A percentile compares a stretch with the other conserved stretches of the same genome.
Conservation (phyloP, 116 monocot species). For the Cymodocea nodosa region DNA sequence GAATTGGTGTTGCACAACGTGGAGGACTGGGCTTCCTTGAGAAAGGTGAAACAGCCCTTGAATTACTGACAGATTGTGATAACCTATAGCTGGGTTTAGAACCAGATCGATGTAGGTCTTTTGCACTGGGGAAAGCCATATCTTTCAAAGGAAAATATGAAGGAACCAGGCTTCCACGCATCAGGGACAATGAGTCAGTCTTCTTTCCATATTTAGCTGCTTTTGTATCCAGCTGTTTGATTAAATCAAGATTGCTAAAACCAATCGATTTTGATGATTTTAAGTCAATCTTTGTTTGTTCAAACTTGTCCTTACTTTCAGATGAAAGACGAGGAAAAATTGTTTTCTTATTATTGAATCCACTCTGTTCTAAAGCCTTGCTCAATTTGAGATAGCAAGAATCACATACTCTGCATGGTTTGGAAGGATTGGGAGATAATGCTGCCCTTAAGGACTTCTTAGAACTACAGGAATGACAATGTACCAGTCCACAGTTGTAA, state of each 20-base stretch:
- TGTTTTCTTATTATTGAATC: conserved; percentile 26
- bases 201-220: conserved; percentile 34
- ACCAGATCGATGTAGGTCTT: conserved; percentile 7
- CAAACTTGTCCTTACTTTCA: conserved; percentile 44
- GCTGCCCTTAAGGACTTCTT: conserved; percentile 56
- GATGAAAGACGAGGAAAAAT: conserved; percentile 22
- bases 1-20: conserved; percentile 49
- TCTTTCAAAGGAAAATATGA: conserved; percentile 40
- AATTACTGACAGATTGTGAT: conserved; percentile 38
- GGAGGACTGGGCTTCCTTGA: conserved; percentile 53
- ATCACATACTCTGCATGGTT: conserved; percentile 80
- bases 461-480: conserved; percentile 71
- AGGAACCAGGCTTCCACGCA: conserved; percentile 18
- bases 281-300: conserved; percentile 14
- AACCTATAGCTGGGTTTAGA: conserved; percentile 9
- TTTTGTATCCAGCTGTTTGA: conserved; percentile 34
- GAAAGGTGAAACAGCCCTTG: conserved; percentile 73
- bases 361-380: conserved; percentile 27
- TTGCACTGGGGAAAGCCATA: conserved; percentile 21
- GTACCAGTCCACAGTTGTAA: conserved; percentile 81
- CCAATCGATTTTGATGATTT: conserved; percentile 14
- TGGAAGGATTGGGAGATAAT: conserved; percentile 56
- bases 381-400: conserved; percentile 55
- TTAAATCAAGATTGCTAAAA: conserved; percentile 30
- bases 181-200: conserved; percentile 28